These are phyloP conservation scores for Gypsophila paniculata DNA, from an alignment of 179 eudicot species.

Conservation along the genomic window DNA sequence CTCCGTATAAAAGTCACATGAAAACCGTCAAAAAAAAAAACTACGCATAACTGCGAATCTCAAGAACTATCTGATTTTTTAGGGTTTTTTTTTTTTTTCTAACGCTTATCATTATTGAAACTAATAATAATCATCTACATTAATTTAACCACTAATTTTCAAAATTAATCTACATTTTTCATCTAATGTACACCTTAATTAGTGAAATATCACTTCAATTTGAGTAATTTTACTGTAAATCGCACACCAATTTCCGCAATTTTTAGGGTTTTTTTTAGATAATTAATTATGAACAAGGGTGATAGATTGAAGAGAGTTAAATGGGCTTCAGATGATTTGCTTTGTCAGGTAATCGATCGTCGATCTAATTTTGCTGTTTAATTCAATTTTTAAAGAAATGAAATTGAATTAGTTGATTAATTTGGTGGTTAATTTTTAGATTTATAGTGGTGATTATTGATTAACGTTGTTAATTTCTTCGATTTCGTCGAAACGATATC, in stretches of 20 bases:
- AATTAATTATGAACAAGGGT: slow-evolving; percentile 24
- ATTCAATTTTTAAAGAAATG: background rate
- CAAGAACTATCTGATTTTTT: slow-evolving; percentile 13
- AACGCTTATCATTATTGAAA: background rate
- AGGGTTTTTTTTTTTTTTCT: slow-evolving; percentile 10
- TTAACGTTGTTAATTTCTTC: no score
- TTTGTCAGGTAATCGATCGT: slow-evolving; percentile 34
- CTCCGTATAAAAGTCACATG: background rate
- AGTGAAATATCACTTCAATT: background rate
- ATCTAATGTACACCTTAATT: background rate
- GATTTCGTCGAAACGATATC: background rate
- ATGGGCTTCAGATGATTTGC: slow-evolving; percentile 36
- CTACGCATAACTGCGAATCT: slow-evolving; percentile 11
- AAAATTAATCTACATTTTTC: background rate
- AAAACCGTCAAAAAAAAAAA: slow-evolving; percentile 1
- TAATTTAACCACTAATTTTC: background rate
- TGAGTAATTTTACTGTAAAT: background rate
- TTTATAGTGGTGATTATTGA: background rate
- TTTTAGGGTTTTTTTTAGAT: background rate
- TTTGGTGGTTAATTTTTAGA: slow-evolving; percentile 2
- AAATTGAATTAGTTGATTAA: background rate
- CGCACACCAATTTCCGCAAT: background rate
- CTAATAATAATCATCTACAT: slow-evolving; percentile 8
- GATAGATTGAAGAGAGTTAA: slow-evolving; percentile 28
- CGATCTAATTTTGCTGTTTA: background rate